These are phyloP conservation scores for Perkinsus olseni DNA, from an alignment of 169 alveolate genomes.

Conservation along the genomic window DNA sequence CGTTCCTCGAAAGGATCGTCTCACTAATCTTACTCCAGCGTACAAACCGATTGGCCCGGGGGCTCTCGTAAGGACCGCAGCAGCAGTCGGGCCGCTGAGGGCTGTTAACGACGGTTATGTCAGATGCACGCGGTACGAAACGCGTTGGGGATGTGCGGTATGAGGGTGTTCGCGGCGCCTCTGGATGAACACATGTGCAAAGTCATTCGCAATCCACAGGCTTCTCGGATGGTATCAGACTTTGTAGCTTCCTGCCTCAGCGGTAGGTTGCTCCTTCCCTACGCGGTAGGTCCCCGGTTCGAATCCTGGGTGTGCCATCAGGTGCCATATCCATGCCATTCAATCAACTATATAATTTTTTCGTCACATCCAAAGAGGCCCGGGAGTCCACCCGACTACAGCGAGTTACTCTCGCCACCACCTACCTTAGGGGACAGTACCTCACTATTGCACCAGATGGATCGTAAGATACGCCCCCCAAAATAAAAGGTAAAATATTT, in stretches of 20 bases:
- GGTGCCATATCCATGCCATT: background rate
- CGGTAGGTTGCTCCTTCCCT: background rate
- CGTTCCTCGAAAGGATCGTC: background rate
- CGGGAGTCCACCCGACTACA: background rate
- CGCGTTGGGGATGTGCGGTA: background rate
- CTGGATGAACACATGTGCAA: background rate
- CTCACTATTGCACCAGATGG: background rate
- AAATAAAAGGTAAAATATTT: background rate
- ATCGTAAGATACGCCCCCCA: background rate
- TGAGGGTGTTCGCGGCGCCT: background rate
- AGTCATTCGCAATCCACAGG: background rate
- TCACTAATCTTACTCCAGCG: background rate
- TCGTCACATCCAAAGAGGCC: background rate
- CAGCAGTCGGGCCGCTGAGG: too few species aligned
- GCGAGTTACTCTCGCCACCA: background rate
- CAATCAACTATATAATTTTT: background rate
- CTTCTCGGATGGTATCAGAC: background rate
- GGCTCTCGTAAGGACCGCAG: background rate
- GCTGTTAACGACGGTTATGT: background rate
- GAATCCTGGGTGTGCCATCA: background rate
- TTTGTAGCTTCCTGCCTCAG: background rate
- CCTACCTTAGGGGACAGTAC: background rate
- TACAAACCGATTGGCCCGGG: background rate
- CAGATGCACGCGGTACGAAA: background rate
- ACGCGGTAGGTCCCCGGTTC: background rate